Evolutionary conservation across 192 early-diverging fungal species (phyloP), one percentile per base, ranked within the genome.

Genomic region (Podila epigama): DNA sequence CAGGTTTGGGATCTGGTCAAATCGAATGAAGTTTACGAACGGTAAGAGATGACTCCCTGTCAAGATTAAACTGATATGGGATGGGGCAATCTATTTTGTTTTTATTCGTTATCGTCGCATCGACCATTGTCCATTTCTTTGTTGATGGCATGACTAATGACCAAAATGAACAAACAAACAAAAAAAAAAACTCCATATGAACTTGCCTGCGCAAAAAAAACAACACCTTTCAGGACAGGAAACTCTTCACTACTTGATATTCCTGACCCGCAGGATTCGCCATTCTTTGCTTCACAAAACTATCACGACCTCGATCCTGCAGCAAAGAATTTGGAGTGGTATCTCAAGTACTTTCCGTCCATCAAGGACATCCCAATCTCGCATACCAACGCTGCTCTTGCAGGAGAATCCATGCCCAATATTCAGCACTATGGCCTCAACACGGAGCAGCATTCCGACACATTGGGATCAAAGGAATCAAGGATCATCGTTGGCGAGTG

Each of bases 1-100:
- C 84, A 85, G 50, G 70, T 85, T 3, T 69, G 73, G 52, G 79
- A 83, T 25, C 63, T 73, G 28, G 67, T 81, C 2, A 69, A 84
- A 48, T 63, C 70, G 37, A 70, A 73, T 25, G 73, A 80, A 33
- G 58, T 78, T 65, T 68, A 77, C 55, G 73, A 77, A 34, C 63
- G 73, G 73, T 77, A 68, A 63, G 2, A 10, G 2, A 59, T 16
- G 15, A n/a, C 20, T 15, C 25, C 27, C 8, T 9, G 8, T 39
- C 36, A 15, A 6, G 15, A 25, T n/a, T 34, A 60, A 31, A 60
- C 37, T 32, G 33, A 53, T 25, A 53, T 31, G 12, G 6, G n/a
- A n/a, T n/a, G n/a, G n/a, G n/a, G 3, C 15, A 27, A 10, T 28
- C 15, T 59, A 37, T 51, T 25, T 59, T 20, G 10, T 48, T 11